Evolutionary conservation across 2,329 filamentous ascomycete genomes (phyloP).

Genomic region (Penicillium sp.): DNA sequence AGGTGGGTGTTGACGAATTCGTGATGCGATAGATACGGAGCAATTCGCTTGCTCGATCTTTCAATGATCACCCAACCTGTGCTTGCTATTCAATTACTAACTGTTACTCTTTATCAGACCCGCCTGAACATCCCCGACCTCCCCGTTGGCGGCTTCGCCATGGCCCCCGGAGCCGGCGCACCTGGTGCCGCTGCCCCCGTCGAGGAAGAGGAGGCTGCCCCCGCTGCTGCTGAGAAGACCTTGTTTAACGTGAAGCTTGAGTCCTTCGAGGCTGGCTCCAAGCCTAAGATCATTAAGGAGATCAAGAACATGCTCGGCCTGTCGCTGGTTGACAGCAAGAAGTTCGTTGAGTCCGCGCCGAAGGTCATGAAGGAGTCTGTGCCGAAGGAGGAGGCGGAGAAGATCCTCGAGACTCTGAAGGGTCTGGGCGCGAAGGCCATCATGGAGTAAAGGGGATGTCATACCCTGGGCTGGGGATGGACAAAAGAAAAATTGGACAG

Average conservation of each 20-base stretch:
- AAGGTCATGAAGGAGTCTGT: constrained; percentile 99
- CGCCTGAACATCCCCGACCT: constrained; percentile 98
- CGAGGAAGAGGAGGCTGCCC: constrained; percentile 85
- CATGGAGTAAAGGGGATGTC: constrained; percentile 73
- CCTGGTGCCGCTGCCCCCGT: constrained; percentile 66
- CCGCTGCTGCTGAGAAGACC: constrained; percentile 89
- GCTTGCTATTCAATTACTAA: constrained; percentile 7
- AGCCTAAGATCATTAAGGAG: constrained; percentile 99
- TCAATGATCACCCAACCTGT: not conserved
- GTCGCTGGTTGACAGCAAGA: constrained; percentile 98
- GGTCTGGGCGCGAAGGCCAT: constrained; percentile 83
- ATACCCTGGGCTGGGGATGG: not conserved
- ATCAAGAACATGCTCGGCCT: constrained; percentile 94
- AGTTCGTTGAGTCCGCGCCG: constrained; percentile 97
- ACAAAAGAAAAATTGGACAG: constrained; percentile 11
- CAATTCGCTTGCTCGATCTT: not conserved
- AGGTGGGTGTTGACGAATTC: constrained; percentile 63
- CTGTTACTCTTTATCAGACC: constrained; percentile 58
- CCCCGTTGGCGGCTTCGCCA: constrained; percentile 88
- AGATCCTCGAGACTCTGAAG: constrained; percentile 96
- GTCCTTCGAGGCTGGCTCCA: constrained; percentile 82
- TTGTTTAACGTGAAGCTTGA: constrained; percentile 95
- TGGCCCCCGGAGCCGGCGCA: constrained; percentile 64
- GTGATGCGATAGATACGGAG: constrained; percentile 2
- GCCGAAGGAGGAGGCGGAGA: constrained; percentile 98